phyloP scores from a whole-genome alignment of 345 rosid genomes.

The Salix dunnii region DNA sequence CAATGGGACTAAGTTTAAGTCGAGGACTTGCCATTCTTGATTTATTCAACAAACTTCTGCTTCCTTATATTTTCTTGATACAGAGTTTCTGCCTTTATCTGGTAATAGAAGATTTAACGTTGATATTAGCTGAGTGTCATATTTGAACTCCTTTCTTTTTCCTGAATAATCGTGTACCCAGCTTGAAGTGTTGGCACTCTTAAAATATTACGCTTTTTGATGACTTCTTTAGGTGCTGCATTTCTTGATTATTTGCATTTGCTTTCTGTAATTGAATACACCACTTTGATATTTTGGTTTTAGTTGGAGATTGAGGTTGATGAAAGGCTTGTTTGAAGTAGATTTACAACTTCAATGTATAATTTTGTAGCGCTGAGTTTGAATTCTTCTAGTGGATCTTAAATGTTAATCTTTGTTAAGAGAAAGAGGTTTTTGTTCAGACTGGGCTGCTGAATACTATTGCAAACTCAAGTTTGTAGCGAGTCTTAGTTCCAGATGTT shows the following conservation, averaged over 20 bases:
- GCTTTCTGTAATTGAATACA: background rate
- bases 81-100: background rate
- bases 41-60: background rate
- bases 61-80: background rate
- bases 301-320: background rate
- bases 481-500: background rate
- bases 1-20: background rate
- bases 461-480: background rate
- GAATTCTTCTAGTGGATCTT: background rate
- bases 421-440: background rate
- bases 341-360: background rate
- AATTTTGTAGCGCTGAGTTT: background rate
- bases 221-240: background rate
- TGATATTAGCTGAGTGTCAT: background rate
- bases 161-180: background rate
- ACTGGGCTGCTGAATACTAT: background rate
- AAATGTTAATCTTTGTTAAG: background rate
- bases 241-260: background rate
- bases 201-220: background rate
- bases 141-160: background rate
- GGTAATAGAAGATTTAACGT: background rate
- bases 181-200: background rate
- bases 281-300: background rate
- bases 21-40: background rate
- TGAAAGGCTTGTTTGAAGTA: background rate